A percentile compares a stretch with the other conserved stretches of the same genome.
Evolutionary conservation across 495 filamentous ascomycete genomes (phyloP).

Genomic region (Talaromyces trachyspermus): DNA sequence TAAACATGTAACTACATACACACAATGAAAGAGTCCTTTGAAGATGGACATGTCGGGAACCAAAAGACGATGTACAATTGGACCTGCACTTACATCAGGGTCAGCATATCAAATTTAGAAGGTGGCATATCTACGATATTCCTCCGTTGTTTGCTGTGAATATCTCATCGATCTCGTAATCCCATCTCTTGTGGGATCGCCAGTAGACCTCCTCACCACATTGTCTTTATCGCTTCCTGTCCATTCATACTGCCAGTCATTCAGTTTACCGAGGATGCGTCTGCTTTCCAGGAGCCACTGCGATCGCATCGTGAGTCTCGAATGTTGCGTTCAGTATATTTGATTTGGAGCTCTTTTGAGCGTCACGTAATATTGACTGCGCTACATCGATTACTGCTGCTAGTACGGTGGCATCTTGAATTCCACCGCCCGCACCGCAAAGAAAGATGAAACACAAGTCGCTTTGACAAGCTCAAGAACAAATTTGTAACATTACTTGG

Average conservation of each 20-base stretch:
- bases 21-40: too few relatives aligned
- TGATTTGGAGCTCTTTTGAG: neutral
- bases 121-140: too few relatives aligned
- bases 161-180: slow-evolving; percentile 28
- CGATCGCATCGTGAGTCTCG: slow-evolving; percentile 15
- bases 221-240: slow-evolving; percentile 12
- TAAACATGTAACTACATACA: too few relatives aligned
- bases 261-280: slow-evolving; percentile 24
- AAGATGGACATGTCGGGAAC: too few relatives aligned
- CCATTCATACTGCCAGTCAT: slow-evolving; percentile 16
- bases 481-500: too few relatives aligned
- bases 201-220: slow-evolving; percentile 18
- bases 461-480: too few relatives aligned
- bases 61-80: too few relatives aligned
- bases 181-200: slow-evolving; percentile 24
- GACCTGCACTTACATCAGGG: too few relatives aligned
- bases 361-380: neutral
- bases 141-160: neutral
- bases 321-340: slow-evolving; percentile 14
- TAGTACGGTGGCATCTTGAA: slow-evolving; percentile 46
- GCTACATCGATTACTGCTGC: slow-evolving; percentile 22
- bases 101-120: too few relatives aligned
- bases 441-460: too few relatives aligned
- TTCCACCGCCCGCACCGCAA: slow-evolving; percentile 54
- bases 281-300: slow-evolving; percentile 31